Conservation (phyloP, 495 filamentous ascomycete genomes). For the Ascobolus immersus region DNA sequence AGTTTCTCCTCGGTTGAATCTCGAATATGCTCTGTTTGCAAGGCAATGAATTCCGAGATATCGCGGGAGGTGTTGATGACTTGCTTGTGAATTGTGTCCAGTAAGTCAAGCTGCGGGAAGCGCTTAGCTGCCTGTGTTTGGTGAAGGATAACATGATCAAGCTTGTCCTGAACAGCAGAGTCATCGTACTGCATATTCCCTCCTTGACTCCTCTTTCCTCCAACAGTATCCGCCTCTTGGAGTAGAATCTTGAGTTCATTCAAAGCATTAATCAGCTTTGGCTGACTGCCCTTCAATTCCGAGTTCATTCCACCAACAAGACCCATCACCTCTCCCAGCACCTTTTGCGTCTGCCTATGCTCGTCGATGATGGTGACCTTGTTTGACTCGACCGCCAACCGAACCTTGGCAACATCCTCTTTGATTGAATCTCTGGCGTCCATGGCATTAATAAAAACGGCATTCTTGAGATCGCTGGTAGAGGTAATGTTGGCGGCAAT, state of each 20-base stretch:
- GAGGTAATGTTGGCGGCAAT: conserved; percentile 2
- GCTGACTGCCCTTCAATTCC: conserved; percentile 15
- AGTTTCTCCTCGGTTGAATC: no score
- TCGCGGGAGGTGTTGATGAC: conserved; percentile 66
- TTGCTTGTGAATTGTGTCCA: conserved; percentile 73
- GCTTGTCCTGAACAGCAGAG: conserved; percentile 46
- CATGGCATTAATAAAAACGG: conserved; percentile 1
- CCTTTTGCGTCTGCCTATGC: conserved; percentile 13
- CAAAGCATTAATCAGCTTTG: conserved; percentile 15
- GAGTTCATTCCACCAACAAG: conserved; percentile 12
- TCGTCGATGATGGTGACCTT: conserved; percentile 6
- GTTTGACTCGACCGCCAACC: conserved; percentile 12
- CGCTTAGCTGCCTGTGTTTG: conserved; percentile 30
- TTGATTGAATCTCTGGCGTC: conserved; percentile 19
- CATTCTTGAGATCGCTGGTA: conserved; percentile 3
- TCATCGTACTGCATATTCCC: conserved; percentile 40
- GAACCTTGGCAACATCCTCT: conserved; percentile 14
- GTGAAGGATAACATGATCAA: conserved; percentile 58
- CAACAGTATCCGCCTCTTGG: conserved; percentile 10
- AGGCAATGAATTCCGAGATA: conserved; percentile 60
- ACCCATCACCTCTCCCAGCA: conserved; percentile 12
- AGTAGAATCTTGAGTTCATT: conserved; percentile 17
- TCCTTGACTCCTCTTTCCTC: no score
- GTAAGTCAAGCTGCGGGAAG: conserved; percentile 38
- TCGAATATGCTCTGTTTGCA: no score